Base-by-base conservation (phyloP, 768 basidiomycete species). In the Wakefieldia striispora region DNA sequence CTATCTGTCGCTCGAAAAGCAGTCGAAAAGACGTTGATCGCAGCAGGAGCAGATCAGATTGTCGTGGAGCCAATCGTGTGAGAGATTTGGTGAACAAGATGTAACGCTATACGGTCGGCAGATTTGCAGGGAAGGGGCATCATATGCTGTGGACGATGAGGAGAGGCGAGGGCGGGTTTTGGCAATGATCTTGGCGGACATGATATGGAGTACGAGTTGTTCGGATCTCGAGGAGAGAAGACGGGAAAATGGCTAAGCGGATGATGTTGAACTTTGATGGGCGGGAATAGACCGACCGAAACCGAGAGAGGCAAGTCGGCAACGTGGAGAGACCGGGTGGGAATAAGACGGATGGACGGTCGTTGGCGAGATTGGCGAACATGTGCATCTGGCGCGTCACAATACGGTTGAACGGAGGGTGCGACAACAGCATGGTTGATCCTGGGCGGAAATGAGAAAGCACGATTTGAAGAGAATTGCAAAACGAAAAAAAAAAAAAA, bases 11-110 rank as follows among this genome's bases (percentile, higher is more conserved):
- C 40, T 42, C 9, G 33, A 13, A 40, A 44, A 20, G 40, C n/a
- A 41, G 1, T 31, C 24, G 14, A 50, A 49, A n/a, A 27, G 53
- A 40, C 36, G 34, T 45, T 51, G 53, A 58, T 57, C 56, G 57
- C 44, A 42, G 45, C n/a, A n/a, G n/a, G 12, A 51, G 49, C 11
- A 57, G 59, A 59, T 59, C 58, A 53, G 58, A 59, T 59, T 59
- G 59, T 47, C 59, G 49, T 39, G 0, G 27, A 27, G 54, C 13
- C 45, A 51, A 60, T 58, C 47, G 53, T 19, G 53, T 4, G 24
- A 26, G 50, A 45, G 23, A 44, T 38, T 16, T 38, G 20, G 31
- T 33, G 33, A 23, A 40, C 9, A 4, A 26, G 37, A 56, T 0
- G 1, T 35, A 17, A 37, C 44, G 56, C 56, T 24, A 24, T 20